Base-by-base conservation (phyloP, 192 early-diverging fungal genomes). In the Dissophora globulifera region DNA sequence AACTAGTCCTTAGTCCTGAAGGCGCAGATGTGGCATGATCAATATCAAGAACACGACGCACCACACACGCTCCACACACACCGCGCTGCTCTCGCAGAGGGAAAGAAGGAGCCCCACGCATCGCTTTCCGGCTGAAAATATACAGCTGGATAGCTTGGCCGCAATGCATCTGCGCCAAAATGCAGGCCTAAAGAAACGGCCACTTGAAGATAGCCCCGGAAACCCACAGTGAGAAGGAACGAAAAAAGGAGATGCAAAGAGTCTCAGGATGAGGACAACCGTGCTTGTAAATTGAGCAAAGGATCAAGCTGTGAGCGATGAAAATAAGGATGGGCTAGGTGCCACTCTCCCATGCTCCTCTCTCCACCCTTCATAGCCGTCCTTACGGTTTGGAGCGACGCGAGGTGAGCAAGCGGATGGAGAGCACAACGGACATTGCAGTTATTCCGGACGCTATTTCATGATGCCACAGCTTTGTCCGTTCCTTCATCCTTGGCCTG, bases 181-280 rank as follows among this genome's bases (percentile, higher is more conserved):
- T 19, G 27, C 45, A 45, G 63, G 63, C n/a, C 53, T 56, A 43
- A 27, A 46, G 46, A 25, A 42, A 50, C 23, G 59, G 50, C 20
- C 58, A 17, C 41, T 43, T 33, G 33, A 25, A 31, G 26, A 17
- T 41, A 13, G 38, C 51, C 58, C 42, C 35, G 50, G 16, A 32
- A 46, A 22, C 51, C 40, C 58, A 69, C 51, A 53, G n/a, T n/a
- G 50, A 54, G 50, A 53, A 60, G 50, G 51, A 58, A 59, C 55
- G 33, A 56, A 69, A 70, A 70, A 70, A 70, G 69, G 69, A 71
- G 69, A 60, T 48, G 59, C 58, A 57, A 62, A 71, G 42, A 71
- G 69, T 62, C 45, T 62, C 69, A 62, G 38, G 52, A 68, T 29
- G 52, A 20, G 43, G 50, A 42, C 29, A 42, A 46, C 32, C 31